Base-by-base conservation (phyloP, 495 filamentous ascomycete species). In the Penicillium psychrofluorescens region DNA sequence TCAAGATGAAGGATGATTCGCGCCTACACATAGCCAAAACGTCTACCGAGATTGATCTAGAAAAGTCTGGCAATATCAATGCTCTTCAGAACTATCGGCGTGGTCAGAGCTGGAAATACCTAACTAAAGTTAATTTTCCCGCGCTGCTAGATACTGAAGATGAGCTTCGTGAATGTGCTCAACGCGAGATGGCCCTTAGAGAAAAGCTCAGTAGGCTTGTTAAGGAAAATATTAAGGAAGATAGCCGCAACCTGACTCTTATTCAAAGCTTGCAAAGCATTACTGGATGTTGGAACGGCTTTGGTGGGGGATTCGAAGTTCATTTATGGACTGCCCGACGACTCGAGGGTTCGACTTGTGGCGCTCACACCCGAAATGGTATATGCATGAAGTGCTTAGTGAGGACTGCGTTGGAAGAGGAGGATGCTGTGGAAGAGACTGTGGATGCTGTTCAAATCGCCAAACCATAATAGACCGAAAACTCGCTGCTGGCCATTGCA, bases 401-500 rank as follows among this genome's bases (percentile, higher is more conserved):
- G 15, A 46, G 12, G 38, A 46, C 27, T 46, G 38, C 6, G 30
- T 28, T n/a, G 32, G 13, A 22, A 40, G 38, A 36, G 44, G 38
- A 35, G 44, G 44, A 16, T 46, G 38, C 27, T 41, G 38, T 35
- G 38, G 38, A 8, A 40, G 44, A 29, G 27, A 10, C 22, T 46
- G 32, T 36, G 32, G 33, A 40, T 46, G 32, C 29, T 46, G 38
- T 35, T 31, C 38, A 14, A 7, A 40, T 35, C 38, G 44, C 38
- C 11, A 30, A 33, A 13, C 14, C 15, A 22, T 22, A 4, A 22
- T 4, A 22, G 31, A 44, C 27, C 9, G 32, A 22, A 22, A 22
- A 22, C 33, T 41, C 30, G 38, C 32, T 12, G 38, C 31, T 28
- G 38, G 44, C n/a, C 32, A 46, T 46, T 46, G 38, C 11, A 46